Percentiles rank a stretch among this genome's conserved stretches.
phyloP scores from a whole-genome alignment of 116 monocot species.

The Posidonia oceanica region DNA sequence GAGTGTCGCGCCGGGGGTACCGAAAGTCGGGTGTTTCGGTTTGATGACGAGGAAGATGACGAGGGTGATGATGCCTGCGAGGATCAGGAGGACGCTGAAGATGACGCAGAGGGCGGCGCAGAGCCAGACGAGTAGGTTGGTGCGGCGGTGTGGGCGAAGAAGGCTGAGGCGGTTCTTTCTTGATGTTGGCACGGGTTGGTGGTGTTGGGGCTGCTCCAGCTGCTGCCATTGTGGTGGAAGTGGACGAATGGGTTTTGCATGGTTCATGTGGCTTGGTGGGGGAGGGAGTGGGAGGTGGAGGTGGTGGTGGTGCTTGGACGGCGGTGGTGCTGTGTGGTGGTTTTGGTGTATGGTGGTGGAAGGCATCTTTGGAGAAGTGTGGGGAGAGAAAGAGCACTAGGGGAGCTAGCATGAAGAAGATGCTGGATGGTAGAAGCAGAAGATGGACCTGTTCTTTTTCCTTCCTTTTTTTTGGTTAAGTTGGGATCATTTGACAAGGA shows the following conservation, averaged over 20 bases:
- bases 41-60: conserved; percentile 72
- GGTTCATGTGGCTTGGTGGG: conserved; percentile 1
- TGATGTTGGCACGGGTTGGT: background rate
- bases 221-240: background rate
- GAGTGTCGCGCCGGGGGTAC: conserved; percentile 41
- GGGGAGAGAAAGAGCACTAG: background rate
- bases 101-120: conserved; percentile 49
- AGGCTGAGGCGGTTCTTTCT: conserved; percentile 18
- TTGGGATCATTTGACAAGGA: too few species aligned
- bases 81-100: conserved; percentile 63
- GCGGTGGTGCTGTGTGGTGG: background rate
- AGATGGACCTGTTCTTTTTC: background rate
- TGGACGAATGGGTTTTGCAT: background rate
- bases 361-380: conserved; percentile 1
- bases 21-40: conserved; percentile 45
- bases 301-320: background rate
- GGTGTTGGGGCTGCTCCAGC: too few species aligned
- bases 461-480: too few species aligned
- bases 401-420: background rate
- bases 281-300: background rate
- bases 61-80: conserved; percentile 50
- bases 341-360: conserved; percentile 2
- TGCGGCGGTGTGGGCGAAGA: conserved; percentile 38
- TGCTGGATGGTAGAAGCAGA: background rate
- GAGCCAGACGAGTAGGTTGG: conserved; percentile 57